Evolutionary conservation across 768 basidiomycete species (phyloP).

Genomic region (Suillus occidentalis): DNA sequence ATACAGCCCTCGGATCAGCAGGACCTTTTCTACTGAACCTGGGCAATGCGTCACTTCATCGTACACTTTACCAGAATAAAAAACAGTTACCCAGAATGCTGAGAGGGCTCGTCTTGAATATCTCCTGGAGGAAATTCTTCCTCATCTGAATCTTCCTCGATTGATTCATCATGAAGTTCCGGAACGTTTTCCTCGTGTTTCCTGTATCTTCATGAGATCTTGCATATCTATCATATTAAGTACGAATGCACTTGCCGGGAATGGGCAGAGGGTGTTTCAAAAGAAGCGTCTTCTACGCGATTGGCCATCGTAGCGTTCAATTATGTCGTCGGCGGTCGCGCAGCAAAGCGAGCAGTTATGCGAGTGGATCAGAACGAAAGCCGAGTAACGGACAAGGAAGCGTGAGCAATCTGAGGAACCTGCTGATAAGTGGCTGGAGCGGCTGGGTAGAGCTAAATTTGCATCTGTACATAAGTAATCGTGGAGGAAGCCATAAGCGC

Average conservation of each 20-base stretch:
- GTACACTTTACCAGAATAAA: background rate
- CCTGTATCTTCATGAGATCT: background rate
- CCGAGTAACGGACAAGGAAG: background rate
- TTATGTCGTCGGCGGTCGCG: too few species aligned
- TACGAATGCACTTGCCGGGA: background rate
- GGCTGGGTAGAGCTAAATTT: background rate
- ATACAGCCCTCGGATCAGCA: background rate
- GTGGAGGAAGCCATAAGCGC: background rate
- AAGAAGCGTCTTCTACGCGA: background rate
- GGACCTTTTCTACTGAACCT: background rate
- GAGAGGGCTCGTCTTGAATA: background rate
- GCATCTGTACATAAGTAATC: background rate
- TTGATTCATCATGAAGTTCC: slow-evolving; percentile 1
- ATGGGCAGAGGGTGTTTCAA: background rate
- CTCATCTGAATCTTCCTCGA: background rate
- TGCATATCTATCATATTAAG: background rate
- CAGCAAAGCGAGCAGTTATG: background rate
- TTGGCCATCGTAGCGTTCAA: background rate
- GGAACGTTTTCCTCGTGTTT: background rate
- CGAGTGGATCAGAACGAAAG: background rate
- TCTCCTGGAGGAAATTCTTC: background rate
- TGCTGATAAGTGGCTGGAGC: background rate
- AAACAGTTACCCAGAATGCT: background rate
- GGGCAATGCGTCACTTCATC: background rate
- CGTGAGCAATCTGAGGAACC: background rate